These are phyloP conservation scores for Helicostylum pulchrum DNA, from an alignment of 192 early-diverging fungal genomes.

Conservation along the genomic window DNA sequence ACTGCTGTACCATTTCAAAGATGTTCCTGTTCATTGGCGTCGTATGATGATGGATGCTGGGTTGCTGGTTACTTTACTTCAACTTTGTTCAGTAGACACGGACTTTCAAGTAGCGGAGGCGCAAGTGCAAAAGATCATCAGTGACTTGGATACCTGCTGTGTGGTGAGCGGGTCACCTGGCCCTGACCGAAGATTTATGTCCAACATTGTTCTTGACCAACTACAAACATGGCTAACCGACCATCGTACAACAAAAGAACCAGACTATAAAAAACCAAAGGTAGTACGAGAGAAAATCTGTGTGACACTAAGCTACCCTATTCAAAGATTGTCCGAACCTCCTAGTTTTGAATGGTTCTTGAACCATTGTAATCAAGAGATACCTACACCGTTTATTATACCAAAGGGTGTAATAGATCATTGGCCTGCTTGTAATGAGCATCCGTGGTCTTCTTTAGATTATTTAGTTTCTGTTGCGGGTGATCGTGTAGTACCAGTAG, in stretches of 20 bases:
- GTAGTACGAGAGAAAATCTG: not conserved
- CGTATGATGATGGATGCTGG: constrained; percentile 49
- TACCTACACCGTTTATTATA: constrained; percentile 50
- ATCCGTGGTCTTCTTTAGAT: constrained; percentile 59
- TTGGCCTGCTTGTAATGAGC: constrained; percentile 64
- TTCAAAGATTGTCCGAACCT: not conserved
- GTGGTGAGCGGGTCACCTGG: constrained; percentile 57
- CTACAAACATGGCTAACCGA: constrained; percentile 22
- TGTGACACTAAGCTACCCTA: constrained; percentile 3
- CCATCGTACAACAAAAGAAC: not conserved
- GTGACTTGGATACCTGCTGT: constrained; percentile 48
- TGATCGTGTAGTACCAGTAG: constrained; percentile 77
- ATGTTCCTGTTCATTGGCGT: constrained; percentile 50
- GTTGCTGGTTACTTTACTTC: constrained; percentile 29
- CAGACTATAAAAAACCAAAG: not conserved
- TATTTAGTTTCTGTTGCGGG: constrained; percentile 60
- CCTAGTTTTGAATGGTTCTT: constrained; percentile 26
- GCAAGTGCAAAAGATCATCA: constrained; percentile 31
- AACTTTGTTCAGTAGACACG: not conserved
- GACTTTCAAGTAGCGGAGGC: constrained; percentile 8
- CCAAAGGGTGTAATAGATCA: constrained; percentile 45
- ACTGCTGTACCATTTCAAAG: constrained; percentile 41
- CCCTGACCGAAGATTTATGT: constrained; percentile 12
- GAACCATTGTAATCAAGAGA: constrained; percentile 7
- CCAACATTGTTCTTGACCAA: constrained; percentile 20